A percentile compares a stretch with the other conserved stretches of the same genome.
These are phyloP conservation scores for Logfia minima DNA, from an alignment of 129 eudicot genomes.

Conservation along the genomic window DNA sequence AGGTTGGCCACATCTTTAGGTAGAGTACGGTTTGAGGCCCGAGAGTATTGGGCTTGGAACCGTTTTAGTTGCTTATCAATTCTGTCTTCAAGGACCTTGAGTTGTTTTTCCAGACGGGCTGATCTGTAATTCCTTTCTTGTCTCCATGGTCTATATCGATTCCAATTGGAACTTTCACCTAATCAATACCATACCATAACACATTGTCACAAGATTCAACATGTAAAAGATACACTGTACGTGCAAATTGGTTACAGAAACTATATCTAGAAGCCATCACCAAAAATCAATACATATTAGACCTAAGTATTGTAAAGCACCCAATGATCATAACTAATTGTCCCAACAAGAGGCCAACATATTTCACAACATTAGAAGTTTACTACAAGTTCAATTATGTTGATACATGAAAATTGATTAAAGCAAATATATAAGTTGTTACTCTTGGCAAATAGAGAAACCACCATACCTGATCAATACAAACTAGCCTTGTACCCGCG, in stretches of 20 bases:
- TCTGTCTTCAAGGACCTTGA: slow-evolving; percentile 57
- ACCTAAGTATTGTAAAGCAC: neutral
- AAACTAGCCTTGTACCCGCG: too few species aligned
- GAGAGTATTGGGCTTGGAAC: slow-evolving; percentile 59
- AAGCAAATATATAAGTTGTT: neutral
- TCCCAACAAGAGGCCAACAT: neutral
- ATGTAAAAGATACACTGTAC: slow-evolving; percentile 11
- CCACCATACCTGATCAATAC: neutral
- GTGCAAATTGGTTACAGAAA: neutral
- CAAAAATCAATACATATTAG: neutral
- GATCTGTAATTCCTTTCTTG: slow-evolving; percentile 60
- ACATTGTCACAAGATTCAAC: neutral
- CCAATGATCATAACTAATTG: neutral
- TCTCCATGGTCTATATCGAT: slow-evolving; percentile 53
- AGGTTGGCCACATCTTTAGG: slow-evolving; percentile 69
- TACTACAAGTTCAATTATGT: neutral
- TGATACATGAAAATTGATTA: neutral
- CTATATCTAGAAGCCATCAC: neutral
- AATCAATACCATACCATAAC: slow-evolving; percentile 18
- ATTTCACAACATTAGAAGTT: neutral
- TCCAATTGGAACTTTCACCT: slow-evolving; percentile 55
- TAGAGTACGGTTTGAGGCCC: slow-evolving; percentile 52
- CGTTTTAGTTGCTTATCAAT: slow-evolving; percentile 65
- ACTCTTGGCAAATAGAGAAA: slow-evolving; percentile 14
- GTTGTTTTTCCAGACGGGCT: slow-evolving; percentile 76